Percentiles rank a stretch among this genome's conserved stretches.
phyloP scores from a whole-genome alignment of 106 monocot genomes.

The Dendrobium chrysotoxum region DNA sequence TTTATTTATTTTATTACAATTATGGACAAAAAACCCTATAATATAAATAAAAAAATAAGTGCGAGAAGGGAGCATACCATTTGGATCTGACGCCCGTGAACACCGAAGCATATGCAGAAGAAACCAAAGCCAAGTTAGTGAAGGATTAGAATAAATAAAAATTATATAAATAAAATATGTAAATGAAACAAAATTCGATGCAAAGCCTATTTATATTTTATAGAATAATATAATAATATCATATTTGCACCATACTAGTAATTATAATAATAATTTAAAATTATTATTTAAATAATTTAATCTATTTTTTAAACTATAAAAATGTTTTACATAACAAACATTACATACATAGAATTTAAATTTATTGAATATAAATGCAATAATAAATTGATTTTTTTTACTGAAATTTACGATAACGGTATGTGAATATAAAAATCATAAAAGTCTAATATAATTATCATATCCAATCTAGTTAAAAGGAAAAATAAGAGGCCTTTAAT shows the following conservation, averaged over 20 bases:
- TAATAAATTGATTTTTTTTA: too few species aligned
- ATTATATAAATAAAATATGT: background rate
- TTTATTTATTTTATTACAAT: background rate
- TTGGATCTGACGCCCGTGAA: constrained; percentile 39
- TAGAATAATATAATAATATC: too few species aligned
- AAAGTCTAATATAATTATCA: too few species aligned
- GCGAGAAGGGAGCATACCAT: constrained; percentile 24
- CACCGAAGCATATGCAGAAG: background rate
- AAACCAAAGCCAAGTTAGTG: constrained; percentile 6
- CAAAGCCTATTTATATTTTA: background rate
- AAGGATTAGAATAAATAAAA: background rate
- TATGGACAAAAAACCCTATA: background rate
- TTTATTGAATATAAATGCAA: too few species aligned
- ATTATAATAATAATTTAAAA: background rate
- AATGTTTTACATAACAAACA: background rate
- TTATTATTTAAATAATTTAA: background rate
- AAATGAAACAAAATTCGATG: background rate
- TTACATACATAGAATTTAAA: too few species aligned
- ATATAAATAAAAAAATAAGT: background rate
- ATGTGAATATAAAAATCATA: too few species aligned
- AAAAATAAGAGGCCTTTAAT: too few species aligned
- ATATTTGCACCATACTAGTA: too few species aligned
- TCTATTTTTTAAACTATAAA: background rate
- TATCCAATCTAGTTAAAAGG: too few species aligned
- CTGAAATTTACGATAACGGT: too few species aligned